phyloP scores from a whole-genome alignment of 139 green algal species.

The Chlamydomonas sp. region DNA sequence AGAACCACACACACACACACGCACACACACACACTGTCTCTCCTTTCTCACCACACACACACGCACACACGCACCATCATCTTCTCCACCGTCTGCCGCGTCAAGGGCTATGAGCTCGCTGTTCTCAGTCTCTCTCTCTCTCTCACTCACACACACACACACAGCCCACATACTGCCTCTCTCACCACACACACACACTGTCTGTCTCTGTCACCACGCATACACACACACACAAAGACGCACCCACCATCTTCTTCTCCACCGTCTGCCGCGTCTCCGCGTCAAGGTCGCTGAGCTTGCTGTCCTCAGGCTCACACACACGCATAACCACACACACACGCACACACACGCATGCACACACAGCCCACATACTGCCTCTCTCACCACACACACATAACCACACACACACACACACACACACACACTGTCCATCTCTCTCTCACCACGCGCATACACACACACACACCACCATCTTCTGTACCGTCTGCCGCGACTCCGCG shows the following conservation, averaged over 20 bases:
- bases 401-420: too few species aligned
- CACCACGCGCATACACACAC: too few species aligned
- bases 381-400: too few species aligned
- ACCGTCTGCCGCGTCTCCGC: slow-evolving; percentile 68
- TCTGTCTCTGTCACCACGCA: not conserved
- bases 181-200: not conserved
- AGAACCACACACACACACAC: too few species aligned
- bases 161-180: too few species aligned
- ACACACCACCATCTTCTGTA: slow-evolving; percentile 14
- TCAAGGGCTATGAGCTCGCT: slow-evolving; percentile 88
- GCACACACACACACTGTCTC: too few species aligned
- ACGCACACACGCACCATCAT: slow-evolving; percentile 29
- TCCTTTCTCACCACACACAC: too few species aligned
- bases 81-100: slow-evolving; percentile 44
- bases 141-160: too few species aligned
- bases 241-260: slow-evolving; percentile 22
- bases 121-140: slow-evolving; percentile 91
- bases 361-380: too few species aligned
- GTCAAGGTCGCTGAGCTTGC: slow-evolving; percentile 91
- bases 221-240: too few species aligned
- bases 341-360: not conserved
- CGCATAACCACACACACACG: not conserved
- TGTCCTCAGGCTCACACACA: slow-evolving; percentile 79
- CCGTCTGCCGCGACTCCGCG: slow-evolving; percentile 66
- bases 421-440: too few species aligned